Evolutionary conservation across 768 basidiomycete genomes (phyloP).

Genomic region (Calocybe gangraenosa): DNA sequence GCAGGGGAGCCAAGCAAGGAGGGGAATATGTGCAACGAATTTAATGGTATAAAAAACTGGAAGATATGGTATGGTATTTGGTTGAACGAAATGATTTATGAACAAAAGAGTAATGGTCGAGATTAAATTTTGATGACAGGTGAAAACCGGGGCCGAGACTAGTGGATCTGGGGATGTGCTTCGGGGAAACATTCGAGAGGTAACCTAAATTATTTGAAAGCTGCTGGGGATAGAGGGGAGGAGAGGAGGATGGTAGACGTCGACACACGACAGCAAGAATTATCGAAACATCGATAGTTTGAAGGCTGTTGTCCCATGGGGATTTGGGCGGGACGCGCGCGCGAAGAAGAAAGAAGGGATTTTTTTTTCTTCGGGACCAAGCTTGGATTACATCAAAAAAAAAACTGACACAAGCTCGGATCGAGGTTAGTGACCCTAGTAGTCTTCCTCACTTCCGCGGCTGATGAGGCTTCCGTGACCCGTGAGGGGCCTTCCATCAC

Average conservation of each 20-base stretch:
- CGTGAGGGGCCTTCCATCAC: conserved; percentile 35
- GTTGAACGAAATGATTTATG: conserved; percentile 10
- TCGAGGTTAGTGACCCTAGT: conserved; percentile 7
- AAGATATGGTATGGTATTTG: conserved; percentile 12
- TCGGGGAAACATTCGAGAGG: conserved; percentile 3
- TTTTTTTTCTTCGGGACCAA: too few relatives aligned
- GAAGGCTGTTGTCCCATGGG: too few relatives aligned
- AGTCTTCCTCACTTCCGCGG: conserved; percentile 28
- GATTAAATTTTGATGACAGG: background rate
- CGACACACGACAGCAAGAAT: too few relatives aligned
- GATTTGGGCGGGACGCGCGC: too few relatives aligned
- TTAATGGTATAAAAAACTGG: conserved; percentile 10
- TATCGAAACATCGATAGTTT: too few relatives aligned
- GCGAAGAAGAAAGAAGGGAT: too few relatives aligned
- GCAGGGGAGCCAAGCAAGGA: background rate
- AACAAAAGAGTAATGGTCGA: conserved; percentile 1
- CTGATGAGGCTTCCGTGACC: conserved; percentile 32
- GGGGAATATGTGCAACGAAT: conserved; percentile 16
- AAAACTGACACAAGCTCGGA: too few relatives aligned
- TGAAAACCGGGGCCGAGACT: too few relatives aligned
- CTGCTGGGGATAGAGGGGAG: background rate
- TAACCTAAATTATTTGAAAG: conserved; percentile 4
- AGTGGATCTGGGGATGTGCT: background rate
- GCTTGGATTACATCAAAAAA: too few relatives aligned
- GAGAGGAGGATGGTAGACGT: background rate